These are phyloP conservation scores for Dictyostelium purpureum DNA, from an alignment of 78 protist genomes.

Conservation along the genomic window DNA sequence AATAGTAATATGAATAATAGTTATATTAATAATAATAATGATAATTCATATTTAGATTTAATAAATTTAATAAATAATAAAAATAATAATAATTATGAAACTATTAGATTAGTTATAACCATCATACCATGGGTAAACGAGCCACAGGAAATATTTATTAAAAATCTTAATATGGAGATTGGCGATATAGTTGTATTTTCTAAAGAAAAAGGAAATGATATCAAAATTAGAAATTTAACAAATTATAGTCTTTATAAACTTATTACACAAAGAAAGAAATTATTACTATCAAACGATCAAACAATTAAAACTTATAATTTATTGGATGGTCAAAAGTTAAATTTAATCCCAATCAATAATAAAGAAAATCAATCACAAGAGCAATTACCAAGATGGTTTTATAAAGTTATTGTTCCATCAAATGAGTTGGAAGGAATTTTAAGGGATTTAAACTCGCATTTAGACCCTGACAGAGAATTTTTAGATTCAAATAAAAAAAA, in stretches of 20 bases:
- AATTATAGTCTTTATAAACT: conserved; percentile 24
- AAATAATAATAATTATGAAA: too few species aligned
- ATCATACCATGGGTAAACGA: conserved; percentile 16
- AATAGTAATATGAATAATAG: too few species aligned
- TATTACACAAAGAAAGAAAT: not conserved
- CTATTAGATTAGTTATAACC: too few species aligned
- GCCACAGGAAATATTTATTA: not conserved
- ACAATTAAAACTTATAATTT: conserved; percentile 24
- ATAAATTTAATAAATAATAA: too few species aligned
- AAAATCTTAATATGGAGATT: not conserved
- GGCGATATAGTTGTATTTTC: conserved; percentile 40
- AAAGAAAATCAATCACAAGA: not conserved
- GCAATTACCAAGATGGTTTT: conserved; percentile 45
- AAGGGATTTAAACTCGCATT: not conserved
- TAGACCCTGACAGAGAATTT: not conserved
- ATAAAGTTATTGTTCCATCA: conserved; percentile 64
- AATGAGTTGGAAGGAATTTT: conserved; percentile 45
- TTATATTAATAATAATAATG: too few species aligned
- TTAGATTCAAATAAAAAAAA: not conserved
- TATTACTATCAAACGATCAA: conserved; percentile 53
- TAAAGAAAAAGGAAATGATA: conserved; percentile 20
- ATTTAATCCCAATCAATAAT: conserved; percentile 1
- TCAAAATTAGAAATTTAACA: not conserved
- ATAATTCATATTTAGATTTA: too few species aligned
- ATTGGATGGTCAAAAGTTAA: not conserved